Percentiles rank a stretch among this genome's conserved stretches.
Evolutionary conservation across 2,329 filamentous ascomycete species (phyloP).

Genomic region (Verticillium tricorpus): DNA sequence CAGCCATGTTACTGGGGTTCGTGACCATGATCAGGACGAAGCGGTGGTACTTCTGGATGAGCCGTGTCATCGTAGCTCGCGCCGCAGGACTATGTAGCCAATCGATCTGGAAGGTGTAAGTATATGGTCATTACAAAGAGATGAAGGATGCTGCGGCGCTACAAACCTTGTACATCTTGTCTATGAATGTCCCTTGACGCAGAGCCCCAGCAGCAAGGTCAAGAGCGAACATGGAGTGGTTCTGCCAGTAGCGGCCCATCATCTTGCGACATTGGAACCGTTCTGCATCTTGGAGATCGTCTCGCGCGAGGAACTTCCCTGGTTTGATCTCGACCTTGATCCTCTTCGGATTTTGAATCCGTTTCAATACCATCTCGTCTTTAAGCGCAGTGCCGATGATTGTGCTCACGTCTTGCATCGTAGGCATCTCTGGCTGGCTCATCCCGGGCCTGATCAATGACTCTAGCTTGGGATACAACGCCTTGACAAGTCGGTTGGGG

Average conservation of each 20-base stretch:
- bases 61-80: conserved; percentile 56
- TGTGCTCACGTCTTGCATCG: conserved; percentile 46
- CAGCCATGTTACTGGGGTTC: conserved; percentile 42
- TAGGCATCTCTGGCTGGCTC: conserved; percentile 22
- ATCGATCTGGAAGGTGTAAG: conserved; percentile 44
- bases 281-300: background rate
- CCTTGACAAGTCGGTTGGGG: conserved; percentile 53
- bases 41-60: conserved; percentile 60
- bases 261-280: conserved; percentile 48
- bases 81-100: conserved; percentile 72
- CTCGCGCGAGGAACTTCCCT: background rate
- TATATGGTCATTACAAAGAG: background rate
- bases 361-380: conserved; percentile 16
- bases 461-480: conserved; percentile 37
- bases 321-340: conserved; percentile 30
- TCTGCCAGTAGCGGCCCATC: conserved; percentile 43
- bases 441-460: conserved; percentile 27
- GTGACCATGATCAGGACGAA: conserved; percentile 57
- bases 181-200: conserved; percentile 60
- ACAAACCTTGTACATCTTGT: conserved; percentile 62
- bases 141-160: background rate
- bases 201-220: conserved; percentile 63
- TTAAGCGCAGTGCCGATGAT: conserved; percentile 43
- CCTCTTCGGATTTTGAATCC: background rate
- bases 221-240: conserved; percentile 54